Conservation (phyloP, 2,329 filamentous ascomycete species). For the Beauveria sp. region DNA sequence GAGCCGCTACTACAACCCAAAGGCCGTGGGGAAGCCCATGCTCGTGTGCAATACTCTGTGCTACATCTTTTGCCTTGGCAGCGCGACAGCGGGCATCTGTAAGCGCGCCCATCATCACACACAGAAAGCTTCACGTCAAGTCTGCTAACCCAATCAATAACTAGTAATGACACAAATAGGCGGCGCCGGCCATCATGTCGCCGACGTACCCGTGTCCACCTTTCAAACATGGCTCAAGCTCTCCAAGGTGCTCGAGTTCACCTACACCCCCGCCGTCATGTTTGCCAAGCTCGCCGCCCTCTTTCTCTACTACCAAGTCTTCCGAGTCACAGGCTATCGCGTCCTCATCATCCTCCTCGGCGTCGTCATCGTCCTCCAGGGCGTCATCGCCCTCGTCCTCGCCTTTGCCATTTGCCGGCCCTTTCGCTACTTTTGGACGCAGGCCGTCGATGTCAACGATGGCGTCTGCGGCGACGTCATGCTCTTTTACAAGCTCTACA, state of each 20-base stretch:
- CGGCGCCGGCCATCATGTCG: slow-evolving; percentile 9
- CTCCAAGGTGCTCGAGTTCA: slow-evolving; percentile 14
- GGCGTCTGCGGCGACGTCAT: slow-evolving; percentile 12
- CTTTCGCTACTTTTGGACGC: slow-evolving; percentile 13
- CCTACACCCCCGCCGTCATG: slow-evolving; percentile 13
- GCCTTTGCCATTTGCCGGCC: slow-evolving; percentile 11
- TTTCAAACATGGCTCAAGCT: slow-evolving; percentile 13
- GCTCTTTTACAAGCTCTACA: slow-evolving; percentile 14
- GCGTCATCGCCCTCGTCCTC: slow-evolving; percentile 10
- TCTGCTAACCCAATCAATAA: not conserved
- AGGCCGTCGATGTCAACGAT: slow-evolving; percentile 9
- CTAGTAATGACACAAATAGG: slow-evolving; percentile 12
- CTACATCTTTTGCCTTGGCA: slow-evolving; percentile 11
- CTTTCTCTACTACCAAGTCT: slow-evolving; percentile 13
- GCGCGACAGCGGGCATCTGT: slow-evolving; percentile 9
- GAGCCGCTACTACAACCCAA: slow-evolving; percentile 11
- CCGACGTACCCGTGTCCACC: slow-evolving; percentile 4
- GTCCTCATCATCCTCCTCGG: slow-evolving; percentile 6
- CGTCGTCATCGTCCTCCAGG: slow-evolving; percentile 10
- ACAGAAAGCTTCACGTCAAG: no score
- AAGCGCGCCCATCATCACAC: not conserved
- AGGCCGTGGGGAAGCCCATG: slow-evolving; percentile 12
- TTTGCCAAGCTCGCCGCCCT: slow-evolving; percentile 13
- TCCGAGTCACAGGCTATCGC: slow-evolving; percentile 6
- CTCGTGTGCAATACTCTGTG: slow-evolving; percentile 11